These are phyloP conservation scores for Phaeolepiota aurea DNA, from an alignment of 768 basidiomycete species.

Conservation along the genomic window DNA sequence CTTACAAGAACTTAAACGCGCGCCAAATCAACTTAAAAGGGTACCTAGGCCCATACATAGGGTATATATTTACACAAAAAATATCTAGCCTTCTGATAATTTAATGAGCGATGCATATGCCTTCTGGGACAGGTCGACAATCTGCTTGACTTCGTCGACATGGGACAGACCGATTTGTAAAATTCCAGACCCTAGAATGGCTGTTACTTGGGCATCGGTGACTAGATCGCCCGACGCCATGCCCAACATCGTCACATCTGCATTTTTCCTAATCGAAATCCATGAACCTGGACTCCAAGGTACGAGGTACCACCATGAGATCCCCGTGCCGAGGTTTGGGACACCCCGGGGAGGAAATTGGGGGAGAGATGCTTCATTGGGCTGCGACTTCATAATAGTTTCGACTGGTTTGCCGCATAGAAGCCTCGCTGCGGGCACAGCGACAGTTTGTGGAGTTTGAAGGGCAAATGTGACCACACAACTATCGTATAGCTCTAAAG, in stretches of 20 bases:
- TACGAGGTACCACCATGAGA: conserved; percentile 1
- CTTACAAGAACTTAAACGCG: no score
- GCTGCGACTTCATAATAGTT: neutral
- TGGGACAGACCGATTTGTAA: neutral
- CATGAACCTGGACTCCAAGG: neutral
- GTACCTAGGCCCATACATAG: no score
- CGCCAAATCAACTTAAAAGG: no score
- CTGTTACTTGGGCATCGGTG: neutral
- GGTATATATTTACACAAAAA: neutral
- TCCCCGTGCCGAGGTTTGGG: neutral
- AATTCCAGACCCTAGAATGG: neutral
- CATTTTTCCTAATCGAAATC: neutral
- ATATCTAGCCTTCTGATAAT: neutral
- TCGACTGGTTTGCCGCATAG: neutral
- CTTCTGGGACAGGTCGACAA: neutral
- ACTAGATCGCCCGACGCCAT: neutral
- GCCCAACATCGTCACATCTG: neutral
- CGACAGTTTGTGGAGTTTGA: neutral
- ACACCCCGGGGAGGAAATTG: neutral
- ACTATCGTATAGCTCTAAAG: neutral
- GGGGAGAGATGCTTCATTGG: neutral
- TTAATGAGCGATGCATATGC: neutral
- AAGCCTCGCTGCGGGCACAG: neutral
- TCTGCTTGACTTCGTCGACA: conserved; percentile 1
- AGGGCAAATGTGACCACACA: neutral